A percentile compares a stretch with the other conserved stretches of the same genome.
These are phyloP conservation scores for Thuidium tamariscinum DNA, from an alignment of 225 moss, liverwort and hornwort genomes.

Conservation along the genomic window DNA sequence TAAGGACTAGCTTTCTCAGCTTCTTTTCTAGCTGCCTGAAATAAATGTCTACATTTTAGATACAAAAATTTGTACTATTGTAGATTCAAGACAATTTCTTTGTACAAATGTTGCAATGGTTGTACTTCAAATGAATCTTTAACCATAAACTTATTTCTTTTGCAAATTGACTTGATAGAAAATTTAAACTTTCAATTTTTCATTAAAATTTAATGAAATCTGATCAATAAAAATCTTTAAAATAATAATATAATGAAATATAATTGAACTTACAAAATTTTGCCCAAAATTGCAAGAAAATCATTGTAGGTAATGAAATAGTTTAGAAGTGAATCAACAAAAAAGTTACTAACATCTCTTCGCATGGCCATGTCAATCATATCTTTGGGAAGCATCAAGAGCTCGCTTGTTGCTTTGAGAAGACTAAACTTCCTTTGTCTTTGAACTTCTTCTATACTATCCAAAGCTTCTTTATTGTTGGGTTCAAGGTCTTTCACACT, in stretches of 20 bases:
- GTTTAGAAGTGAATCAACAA: accelerated
- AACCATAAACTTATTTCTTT: not conserved
- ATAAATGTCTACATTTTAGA: slow-evolving; percentile 7
- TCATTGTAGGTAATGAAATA: not conserved
- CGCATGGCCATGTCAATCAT: slow-evolving; percentile 70
- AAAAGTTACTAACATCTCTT: slow-evolving; percentile 37
- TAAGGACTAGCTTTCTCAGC: slow-evolving; percentile 54
- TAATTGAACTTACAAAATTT: too few relatives aligned
- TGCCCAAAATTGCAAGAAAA: not conserved
- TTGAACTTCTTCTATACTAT: slow-evolving; percentile 6
- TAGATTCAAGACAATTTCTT: not conserved
- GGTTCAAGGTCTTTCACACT: slow-evolving; percentile 51
- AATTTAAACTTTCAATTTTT: not conserved
- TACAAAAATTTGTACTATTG: not conserved
- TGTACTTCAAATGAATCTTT: too few relatives aligned
- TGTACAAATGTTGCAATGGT: not conserved
- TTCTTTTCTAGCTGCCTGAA: slow-evolving; percentile 81
- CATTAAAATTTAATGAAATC: not conserved
- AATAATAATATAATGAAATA: not conserved
- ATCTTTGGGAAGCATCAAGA: slow-evolving; percentile 83
- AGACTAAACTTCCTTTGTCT: slow-evolving; percentile 35
- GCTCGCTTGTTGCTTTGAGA: slow-evolving; percentile 55
- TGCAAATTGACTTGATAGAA: not conserved
- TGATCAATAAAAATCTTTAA: too few relatives aligned
- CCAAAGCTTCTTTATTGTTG: not conserved